Percentiles rank a stretch among this genome's conserved stretches.
These are phyloP conservation scores for Carpinus viminea DNA, from an alignment of 306 rosid genomes.

Conservation along the genomic window DNA sequence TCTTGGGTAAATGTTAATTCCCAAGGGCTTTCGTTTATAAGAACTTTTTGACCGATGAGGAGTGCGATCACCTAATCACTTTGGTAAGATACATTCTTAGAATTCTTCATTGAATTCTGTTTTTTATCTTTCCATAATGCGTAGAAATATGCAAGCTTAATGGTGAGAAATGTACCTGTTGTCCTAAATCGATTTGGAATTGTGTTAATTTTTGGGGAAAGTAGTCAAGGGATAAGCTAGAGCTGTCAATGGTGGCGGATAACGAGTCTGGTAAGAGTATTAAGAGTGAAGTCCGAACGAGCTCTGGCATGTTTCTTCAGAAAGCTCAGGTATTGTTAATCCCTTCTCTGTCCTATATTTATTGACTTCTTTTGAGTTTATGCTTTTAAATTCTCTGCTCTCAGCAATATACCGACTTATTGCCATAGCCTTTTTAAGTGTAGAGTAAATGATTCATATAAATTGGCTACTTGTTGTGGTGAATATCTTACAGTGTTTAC, in stretches of 20 bases:
- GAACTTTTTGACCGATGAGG: constrained; percentile 64
- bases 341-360: neutral
- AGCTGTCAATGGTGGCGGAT: constrained; percentile 90
- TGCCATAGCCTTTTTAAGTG: neutral
- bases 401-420: neutral
- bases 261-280: constrained; percentile 80
- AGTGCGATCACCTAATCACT: constrained; percentile 75
- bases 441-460: neutral
- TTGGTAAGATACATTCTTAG: constrained; percentile 48
- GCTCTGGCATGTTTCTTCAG: constrained; percentile 88
- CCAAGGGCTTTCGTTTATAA: constrained; percentile 87
- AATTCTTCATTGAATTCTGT: neutral
- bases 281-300: constrained; percentile 80
- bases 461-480: neutral
- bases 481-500: neutral
- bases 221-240: constrained; percentile 83
- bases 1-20: constrained; percentile 10
- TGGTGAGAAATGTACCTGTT: neutral
- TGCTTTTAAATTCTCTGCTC: neutral
- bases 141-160: neutral
- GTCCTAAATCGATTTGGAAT: constrained; percentile 8
- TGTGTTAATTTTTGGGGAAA: constrained; percentile 28
- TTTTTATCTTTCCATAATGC: neutral
- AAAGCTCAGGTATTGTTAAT: constrained; percentile 62
- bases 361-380: neutral